Conservation (phyloP, 805 yeast species). For the Wickerhamiella allomyrinae region DNA sequence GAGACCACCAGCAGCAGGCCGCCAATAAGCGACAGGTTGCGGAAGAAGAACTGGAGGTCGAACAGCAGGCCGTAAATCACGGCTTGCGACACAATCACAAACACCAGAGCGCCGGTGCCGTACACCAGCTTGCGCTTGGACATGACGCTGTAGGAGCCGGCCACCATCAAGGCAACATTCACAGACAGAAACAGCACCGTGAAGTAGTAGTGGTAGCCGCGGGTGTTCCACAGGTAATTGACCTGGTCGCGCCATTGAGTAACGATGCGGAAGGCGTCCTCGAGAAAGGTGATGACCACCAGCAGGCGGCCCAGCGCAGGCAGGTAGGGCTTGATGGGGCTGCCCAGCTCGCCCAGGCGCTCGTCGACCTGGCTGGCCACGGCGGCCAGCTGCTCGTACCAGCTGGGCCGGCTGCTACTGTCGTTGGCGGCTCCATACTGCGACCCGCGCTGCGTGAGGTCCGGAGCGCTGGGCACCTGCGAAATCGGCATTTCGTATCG, state of each 20-base stretch:
- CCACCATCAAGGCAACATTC: slow-evolving; percentile 56
- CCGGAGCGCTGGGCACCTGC: slow-evolving; percentile 4
- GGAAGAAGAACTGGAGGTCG: slow-evolving; percentile 66
- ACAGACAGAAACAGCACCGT: slow-evolving; percentile 53
- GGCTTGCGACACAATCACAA: slow-evolving; percentile 72
- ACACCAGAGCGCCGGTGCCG: slow-evolving; percentile 55
- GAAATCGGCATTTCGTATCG: slow-evolving; percentile 11
- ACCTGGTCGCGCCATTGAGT: slow-evolving; percentile 89
- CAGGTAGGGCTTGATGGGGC: slow-evolving; percentile 33
- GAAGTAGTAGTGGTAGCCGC: slow-evolving; percentile 64
- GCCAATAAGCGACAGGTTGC: slow-evolving; percentile 83
- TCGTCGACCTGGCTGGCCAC: slow-evolving; percentile 21
- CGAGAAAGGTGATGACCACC: slow-evolving; percentile 86
- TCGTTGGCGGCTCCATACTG: slow-evolving; percentile 6
- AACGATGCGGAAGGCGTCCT: slow-evolving; percentile 70
- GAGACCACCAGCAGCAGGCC: slow-evolving; percentile 78
- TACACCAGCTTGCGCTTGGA: slow-evolving; percentile 50
- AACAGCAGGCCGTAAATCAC: slow-evolving; percentile 73
- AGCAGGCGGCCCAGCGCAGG: slow-evolving; percentile 81
- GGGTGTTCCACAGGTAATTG: slow-evolving; percentile 62
- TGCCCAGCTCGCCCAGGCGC: slow-evolving; percentile 22
- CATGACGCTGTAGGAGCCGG: slow-evolving; percentile 59
- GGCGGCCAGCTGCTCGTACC: slow-evolving; percentile 10
- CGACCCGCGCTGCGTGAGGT: slow-evolving; percentile 4
- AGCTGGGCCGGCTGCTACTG: slow-evolving; percentile 1